phyloP scores from a whole-genome alignment of 2,329 filamentous ascomycete genomes.

The Paraphaeosphaeria minitans region DNA sequence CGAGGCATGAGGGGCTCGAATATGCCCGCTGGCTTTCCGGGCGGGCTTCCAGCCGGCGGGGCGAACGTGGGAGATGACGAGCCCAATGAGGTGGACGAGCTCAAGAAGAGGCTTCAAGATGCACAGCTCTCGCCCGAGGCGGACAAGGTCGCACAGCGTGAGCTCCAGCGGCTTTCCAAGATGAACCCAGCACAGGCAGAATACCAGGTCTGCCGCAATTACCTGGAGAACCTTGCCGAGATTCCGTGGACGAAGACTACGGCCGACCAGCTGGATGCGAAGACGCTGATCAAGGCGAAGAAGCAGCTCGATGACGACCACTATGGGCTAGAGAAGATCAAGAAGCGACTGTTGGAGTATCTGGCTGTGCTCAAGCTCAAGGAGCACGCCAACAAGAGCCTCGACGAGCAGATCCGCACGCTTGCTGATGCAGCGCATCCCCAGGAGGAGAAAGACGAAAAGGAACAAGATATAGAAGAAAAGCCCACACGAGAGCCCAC shows the following conservation, averaged over 20 bases:
- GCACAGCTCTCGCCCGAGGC: conserved; percentile 84
- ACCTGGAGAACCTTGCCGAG: conserved; percentile 90
- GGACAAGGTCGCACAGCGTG: conserved; percentile 86
- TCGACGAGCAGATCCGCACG: conserved; percentile 75
- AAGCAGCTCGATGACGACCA: conserved; percentile 95
- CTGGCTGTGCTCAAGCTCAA: conserved; percentile 95
- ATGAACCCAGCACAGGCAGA: conserved; percentile 97
- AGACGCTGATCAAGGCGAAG: conserved; percentile 77
- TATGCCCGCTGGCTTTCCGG: conserved; percentile 47
- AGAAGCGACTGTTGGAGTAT: conserved; percentile 94
- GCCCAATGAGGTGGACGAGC: conserved; percentile 84
- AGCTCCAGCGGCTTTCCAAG: conserved; percentile 85
- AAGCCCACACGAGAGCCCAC: conserved; percentile 46
- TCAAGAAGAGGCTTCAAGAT: conserved; percentile 83
- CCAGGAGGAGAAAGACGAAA: conserved; percentile 44
- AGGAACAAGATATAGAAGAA: conserved; percentile 45
- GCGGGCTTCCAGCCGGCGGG: conserved; percentile 50
- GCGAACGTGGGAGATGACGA: conserved; percentile 71
- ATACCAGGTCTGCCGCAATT: conserved; percentile 90
- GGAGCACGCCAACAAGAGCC: conserved; percentile 82
- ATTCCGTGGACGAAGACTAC: conserved; percentile 90
- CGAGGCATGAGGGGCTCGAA: conserved; percentile 38
- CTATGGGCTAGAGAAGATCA: conserved; percentile 95
- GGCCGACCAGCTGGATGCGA: conserved; percentile 80
- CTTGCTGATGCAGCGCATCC: conserved; percentile 52